Percentiles rank a stretch among this genome's conserved stretches.
phyloP scores from a whole-genome alignment of 805 yeast genomes.

The Candida koratica region DNA sequence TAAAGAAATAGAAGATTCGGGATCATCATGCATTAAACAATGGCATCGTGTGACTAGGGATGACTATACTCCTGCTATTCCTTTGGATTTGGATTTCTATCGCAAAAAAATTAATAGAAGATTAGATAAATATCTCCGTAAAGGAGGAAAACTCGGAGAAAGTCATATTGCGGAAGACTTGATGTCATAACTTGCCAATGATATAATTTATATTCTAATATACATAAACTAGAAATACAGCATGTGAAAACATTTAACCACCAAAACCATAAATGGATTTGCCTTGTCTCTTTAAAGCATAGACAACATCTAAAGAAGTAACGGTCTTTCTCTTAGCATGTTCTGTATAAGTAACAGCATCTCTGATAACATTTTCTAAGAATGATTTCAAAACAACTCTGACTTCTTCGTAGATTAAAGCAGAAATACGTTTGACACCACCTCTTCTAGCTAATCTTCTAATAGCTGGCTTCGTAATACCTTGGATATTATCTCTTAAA shows the following conservation, averaged over 20 bases:
- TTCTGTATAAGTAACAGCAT: slow-evolving; percentile 98
- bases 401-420: slow-evolving; percentile 96
- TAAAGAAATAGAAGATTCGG: slow-evolving; percentile 54
- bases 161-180: slow-evolving; percentile 8
- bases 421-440: slow-evolving; percentile 99
- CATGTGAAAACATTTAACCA: slow-evolving; percentile 53
- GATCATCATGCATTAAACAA: slow-evolving; percentile 46
- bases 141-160: slow-evolving; percentile 23
- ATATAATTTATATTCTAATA: slow-evolving; percentile 20
- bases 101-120: slow-evolving; percentile 21
- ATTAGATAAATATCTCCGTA: slow-evolving; percentile 19
- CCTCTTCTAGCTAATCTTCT: slow-evolving; percentile 99
- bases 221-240: slow-evolving; percentile 21
- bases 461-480: slow-evolving; percentile 98
- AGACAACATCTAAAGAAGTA: slow-evolving; percentile 95
- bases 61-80: slow-evolving; percentile 18
- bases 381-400: slow-evolving; percentile 93
- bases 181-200: neutral
- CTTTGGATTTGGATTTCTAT: slow-evolving; percentile 23
- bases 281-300: slow-evolving; percentile 99
- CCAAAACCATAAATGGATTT: slow-evolving; percentile 99
- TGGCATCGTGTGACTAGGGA: slow-evolving; percentile 46
- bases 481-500: slow-evolving; percentile 98
- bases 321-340: slow-evolving; percentile 99
- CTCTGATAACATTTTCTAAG: slow-evolving; percentile 95